Base-by-base conservation (phyloP, 257 asterid species). In the Parsonsia alboflavescens region DNA sequence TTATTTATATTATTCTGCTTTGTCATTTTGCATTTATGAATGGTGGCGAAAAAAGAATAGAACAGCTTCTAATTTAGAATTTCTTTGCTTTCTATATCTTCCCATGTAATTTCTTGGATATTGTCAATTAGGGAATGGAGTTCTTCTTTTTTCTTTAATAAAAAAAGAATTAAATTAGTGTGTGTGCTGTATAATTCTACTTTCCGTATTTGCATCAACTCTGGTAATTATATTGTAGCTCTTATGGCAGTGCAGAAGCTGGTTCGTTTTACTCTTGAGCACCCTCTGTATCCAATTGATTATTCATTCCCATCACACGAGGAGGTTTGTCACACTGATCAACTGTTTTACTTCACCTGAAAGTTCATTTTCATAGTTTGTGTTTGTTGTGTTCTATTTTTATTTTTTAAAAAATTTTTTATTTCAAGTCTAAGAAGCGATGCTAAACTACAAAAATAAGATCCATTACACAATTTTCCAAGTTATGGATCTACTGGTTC, bases 241-340 rank as follows among this genome's bases (percentile, higher is more conserved):
- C 41, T 80, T 88, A 73, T 86, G 85, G 84, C 56, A 26, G 74
- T 86, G 91, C 96, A 95, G 99, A 83, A 66, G 80, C 85, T 95
- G 75, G 91, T 95, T 74, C 89, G 94, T 76, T 78, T 80, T 84
- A 92, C 99, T 33, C 68, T 88, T 74, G 89, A 79, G 84, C 91
- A 95, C 85, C 96, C 91, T 73, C 84, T 61, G 69, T 95, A 95
- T 83, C 93, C 93, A 17, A 36, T 73, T 44, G 97, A 95, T 71
- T 95, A 90, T 85, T 79, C 90, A 15, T 85, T 95, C 73, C 99
- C 99, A 21, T 92, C 98, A 26, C 80, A 90, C 24, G 91, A 90
- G 54, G 97, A 92, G 91, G 99, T 92, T 75, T 0, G 81, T 54
- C 30, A 24, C 16, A 3, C 33, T 4, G 6, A 7, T 65, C 13